Evolutionary conservation across 2,329 filamentous ascomycete species (phyloP).

Genomic region (Exophiala xenobiotica): DNA sequence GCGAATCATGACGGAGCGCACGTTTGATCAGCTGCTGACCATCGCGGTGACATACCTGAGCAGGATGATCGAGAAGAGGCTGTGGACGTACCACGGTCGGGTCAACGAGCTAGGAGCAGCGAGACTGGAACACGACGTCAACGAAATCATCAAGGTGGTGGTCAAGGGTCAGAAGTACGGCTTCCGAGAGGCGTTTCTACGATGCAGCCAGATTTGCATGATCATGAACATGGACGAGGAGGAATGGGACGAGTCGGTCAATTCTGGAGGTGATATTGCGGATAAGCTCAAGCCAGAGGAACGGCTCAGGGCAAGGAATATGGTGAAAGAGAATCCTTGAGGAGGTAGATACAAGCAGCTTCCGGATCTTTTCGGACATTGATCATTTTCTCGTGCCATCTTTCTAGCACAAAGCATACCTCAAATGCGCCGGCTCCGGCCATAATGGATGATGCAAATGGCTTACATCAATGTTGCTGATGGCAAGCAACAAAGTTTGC

Average conservation of each 20-base stretch:
- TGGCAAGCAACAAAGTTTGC: slow-evolving; percentile 2
- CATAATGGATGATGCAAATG: slow-evolving; percentile 19
- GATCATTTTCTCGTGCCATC: slow-evolving; percentile 22
- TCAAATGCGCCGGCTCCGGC: slow-evolving; percentile 22
- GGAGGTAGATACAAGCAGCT: background rate
- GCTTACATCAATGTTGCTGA: slow-evolving; percentile 8
- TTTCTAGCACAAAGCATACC: slow-evolving; percentile 18
- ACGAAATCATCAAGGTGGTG: slow-evolving; percentile 62
- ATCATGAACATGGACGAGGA: slow-evolving; percentile 94
- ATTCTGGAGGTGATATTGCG: slow-evolving; percentile 52
- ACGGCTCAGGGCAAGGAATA: slow-evolving; percentile 66
- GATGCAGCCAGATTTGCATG: slow-evolving; percentile 76
- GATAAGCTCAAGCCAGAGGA: slow-evolving; percentile 72
- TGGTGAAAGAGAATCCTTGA: slow-evolving; percentile 49
- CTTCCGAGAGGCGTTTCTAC: slow-evolving; percentile 72
- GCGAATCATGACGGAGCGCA: slow-evolving; percentile 75
- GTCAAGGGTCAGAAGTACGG: slow-evolving; percentile 67
- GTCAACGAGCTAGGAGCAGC: slow-evolving; percentile 80
- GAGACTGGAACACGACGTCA: slow-evolving; percentile 79
- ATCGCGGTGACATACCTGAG: slow-evolving; percentile 73
- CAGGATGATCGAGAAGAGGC: slow-evolving; percentile 78
- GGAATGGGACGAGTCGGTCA: slow-evolving; percentile 76
- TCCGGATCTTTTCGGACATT: background rate
- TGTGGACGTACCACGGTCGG: slow-evolving; percentile 75
- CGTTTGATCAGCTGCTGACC: slow-evolving; percentile 73